These are phyloP conservation scores for Dipodascus geniculatus DNA, from an alignment of 805 yeast species.

Conservation along the genomic window DNA sequence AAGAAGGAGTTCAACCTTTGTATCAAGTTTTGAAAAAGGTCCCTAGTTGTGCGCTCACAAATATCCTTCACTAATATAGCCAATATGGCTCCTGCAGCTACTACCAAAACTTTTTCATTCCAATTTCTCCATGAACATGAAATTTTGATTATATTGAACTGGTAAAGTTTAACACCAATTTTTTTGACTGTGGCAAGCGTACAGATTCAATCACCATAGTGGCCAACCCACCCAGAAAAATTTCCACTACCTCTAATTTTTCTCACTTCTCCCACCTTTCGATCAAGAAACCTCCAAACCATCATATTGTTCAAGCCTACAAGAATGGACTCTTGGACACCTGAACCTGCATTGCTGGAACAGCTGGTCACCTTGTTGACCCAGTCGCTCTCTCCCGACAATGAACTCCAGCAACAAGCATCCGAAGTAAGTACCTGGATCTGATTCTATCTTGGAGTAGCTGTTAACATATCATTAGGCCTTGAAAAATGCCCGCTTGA, in stretches of 20 bases:
- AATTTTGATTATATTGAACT: too few species aligned
- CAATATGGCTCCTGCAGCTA: too few species aligned
- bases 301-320: background rate
- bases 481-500: conserved; percentile 51
- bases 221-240: background rate
- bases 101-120: too few species aligned
- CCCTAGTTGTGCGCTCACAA: too few species aligned
- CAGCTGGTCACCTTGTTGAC: conserved; percentile 57
- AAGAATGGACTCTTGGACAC: conserved; percentile 40
- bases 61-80: too few species aligned
- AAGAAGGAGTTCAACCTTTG: too few species aligned
- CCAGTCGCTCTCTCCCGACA: conserved; percentile 57
- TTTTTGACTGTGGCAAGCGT: background rate
- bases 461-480: conserved; percentile 28
- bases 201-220: background rate
- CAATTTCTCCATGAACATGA: too few species aligned
- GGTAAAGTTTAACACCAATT: too few species aligned
- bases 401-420: conserved; percentile 48
- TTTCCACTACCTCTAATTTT: background rate
- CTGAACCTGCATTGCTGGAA: conserved; percentile 47
- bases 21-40: too few species aligned
- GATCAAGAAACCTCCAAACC: background rate
- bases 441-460: background rate
- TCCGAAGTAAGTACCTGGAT: conserved; percentile 31
- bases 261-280: background rate